Evolutionary conservation across 805 yeast genomes (phyloP), one percentile per base, ranked within the genome.

Genomic region (Brettanomyces custersianus): DNA sequence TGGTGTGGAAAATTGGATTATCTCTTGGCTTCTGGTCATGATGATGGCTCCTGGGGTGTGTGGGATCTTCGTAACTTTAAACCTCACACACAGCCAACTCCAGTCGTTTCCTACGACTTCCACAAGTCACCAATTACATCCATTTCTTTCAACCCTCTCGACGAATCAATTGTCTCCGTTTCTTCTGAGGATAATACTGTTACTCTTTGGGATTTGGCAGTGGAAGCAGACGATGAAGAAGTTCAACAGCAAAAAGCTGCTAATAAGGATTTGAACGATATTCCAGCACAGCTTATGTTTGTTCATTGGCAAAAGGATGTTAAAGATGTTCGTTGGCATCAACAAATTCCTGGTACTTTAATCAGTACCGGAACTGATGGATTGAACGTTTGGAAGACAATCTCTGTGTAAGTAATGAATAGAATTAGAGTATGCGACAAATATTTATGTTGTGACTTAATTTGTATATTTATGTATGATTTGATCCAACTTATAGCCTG

Each of bases 231-330:
- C 40, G 97, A 92, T 55, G 97, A 90, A 55, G 98, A 90, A 61
- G 82, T 90, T 46, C 77, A 83, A 39, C 82, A 80, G 52, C 96
- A 90, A 62, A 73, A 76, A 48, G 71, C 75, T 39, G 92, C 81
- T 49, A 72, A 78, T 28, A 71, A 72, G 47, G 96, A 88, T 49
- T 66, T 92, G 46, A 79, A 78, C 46, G 94, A 82, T 50, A 84
- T 90, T 44, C 98, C 98, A 13, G 92, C 97, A 17, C 98, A 92
- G 61, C 69, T 92, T 51, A 66, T 92, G 56, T 92, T 92, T 63
- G 95, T 90, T 31, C 98, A 92, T 59, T 92, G 97, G 97, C 98
- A 92, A 66, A 78, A 79, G 49, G 94, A 92, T 52, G 96, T 90
- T 37, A 92, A 92, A 66, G 98, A 92, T 58, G 96, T 90, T 33